Base-by-base conservation (phyloP, 306 rosid species). In the Arachis stenosperma region DNA sequence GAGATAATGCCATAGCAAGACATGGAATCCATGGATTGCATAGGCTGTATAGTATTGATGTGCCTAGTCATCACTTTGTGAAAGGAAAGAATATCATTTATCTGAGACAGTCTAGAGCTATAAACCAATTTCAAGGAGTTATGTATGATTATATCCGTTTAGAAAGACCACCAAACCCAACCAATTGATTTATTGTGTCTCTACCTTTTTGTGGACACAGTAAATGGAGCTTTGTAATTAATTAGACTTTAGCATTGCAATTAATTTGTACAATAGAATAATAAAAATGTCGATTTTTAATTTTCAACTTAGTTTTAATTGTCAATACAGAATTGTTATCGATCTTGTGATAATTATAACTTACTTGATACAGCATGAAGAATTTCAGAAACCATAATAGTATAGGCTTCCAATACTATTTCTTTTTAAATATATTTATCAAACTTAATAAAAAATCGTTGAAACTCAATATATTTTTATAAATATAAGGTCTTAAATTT, bases 61-160 rank as follows among this genome's bases (percentile, higher is more conserved):
- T 89, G 5, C 71, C 81, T 17, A 83, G 90, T 39, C 10, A 74
- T 62, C 59, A 40, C 10, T 74, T 86, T 4, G 43, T 39, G 8
- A 2, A 67, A 53, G 97, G 94, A 73, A 77, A 44, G 30, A 93
- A 93, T 70, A 74, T 65, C 30, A 82, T 93, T 61, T 89, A 79
- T 83, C 76, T 93, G 9, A 84, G 65, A 57, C 98, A 89, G 37
- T 29, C 94, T 30, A 76, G 71, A 79, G 68, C 78, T 1, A 5
- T 3, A 7, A 51, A 44, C 44, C 61, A 81, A 15, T 90, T 85
- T 5, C 71, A 67, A 71, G 98, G 98, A 48, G 84, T 90, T 27
- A 90, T 93, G 98, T 93, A 93, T 77, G 98, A 93, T 67, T 93
- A 93, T 69, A 76, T 90, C 50, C 89, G 98, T 76, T 79, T 93